Evolutionary conservation across 352 stramenopile genomes (phyloP), one percentile per base, ranked within the genome.

Genomic region (Pythium brachiatum): DNA sequence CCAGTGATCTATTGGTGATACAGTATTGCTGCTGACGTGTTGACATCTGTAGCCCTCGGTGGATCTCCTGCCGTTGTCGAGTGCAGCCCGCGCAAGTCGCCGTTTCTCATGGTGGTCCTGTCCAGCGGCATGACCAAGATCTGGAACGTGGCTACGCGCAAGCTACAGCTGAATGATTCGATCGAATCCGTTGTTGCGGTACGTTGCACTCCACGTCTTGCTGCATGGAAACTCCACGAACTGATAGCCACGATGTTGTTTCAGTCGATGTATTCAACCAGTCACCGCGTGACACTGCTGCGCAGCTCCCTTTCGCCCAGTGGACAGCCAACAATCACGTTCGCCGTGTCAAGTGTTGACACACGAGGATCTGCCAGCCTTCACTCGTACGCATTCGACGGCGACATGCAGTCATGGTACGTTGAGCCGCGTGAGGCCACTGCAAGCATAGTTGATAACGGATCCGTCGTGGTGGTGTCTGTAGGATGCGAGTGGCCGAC

Each of bases 401-500:
- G 63, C 9, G 68, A 47, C 38, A 93, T 95, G 85, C 60, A 71
- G 26, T 78, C 73, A 44, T 95, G 87, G 86, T 95, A 79, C 23
- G 69, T 54, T 25, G 12, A 20, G 26, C 11, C 46, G 12, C 23
- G 29, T 4, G 21, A 15, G 7, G 6, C 15, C 8, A 27, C n/a
- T 4, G 8, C 26, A 12, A 18, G 32, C 20, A 7, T 47, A 15
- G 41, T 43, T 47, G 27, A 59, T 32, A 55, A 39, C 32, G 5
- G 15, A 53, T 36, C n/a, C 12, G 31, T 25, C 12, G 31, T 25
- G 20, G n/a, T 43, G 21, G 9, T 55, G 23, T 43, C 13, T 26
- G 12, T 50, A 95, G 86, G 86, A 90, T 95, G 83, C 83, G 87
- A 46, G 81, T 94, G 11, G 83, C 83, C 15, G 87, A 94, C 62